Percentiles rank a stretch among this genome's conserved stretches.
Conservation (phyloP, 2,329 filamentous ascomycete genomes). For the Grosmannia serpens region DNA sequence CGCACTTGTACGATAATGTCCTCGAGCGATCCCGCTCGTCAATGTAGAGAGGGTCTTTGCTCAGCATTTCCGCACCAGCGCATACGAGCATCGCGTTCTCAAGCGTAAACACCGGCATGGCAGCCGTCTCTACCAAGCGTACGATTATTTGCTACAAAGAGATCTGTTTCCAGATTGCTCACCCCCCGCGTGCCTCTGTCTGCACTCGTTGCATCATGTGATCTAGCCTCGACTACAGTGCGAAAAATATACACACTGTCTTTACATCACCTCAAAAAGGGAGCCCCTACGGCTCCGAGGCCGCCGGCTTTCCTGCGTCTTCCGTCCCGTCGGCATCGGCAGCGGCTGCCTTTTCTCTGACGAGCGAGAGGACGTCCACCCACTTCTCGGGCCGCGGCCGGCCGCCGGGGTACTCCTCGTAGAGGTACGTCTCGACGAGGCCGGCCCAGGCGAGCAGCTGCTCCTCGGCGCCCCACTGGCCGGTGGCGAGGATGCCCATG, state of each 20-base stretch:
- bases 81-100: too few species aligned
- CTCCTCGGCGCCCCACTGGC: conserved; percentile 57
- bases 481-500: conserved; percentile 51
- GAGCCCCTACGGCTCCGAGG: too few species aligned
- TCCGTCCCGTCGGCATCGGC: neutral
- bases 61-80: too few species aligned
- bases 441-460: conserved; percentile 47
- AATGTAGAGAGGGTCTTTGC: conserved; percentile 64
- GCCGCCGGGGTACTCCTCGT: conserved; percentile 31
- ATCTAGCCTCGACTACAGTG: too few species aligned
- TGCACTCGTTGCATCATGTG: too few species aligned
- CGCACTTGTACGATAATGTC: conserved; percentile 66
- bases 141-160: too few species aligned
- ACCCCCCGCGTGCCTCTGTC: too few species aligned
- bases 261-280: too few species aligned
- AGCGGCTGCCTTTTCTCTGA: conserved; percentile 4
- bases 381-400: conserved; percentile 41
- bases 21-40: conserved; percentile 58
- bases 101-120: too few species aligned
- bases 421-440: conserved; percentile 44
- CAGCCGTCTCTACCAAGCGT: too few species aligned
- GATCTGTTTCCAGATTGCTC: too few species aligned
- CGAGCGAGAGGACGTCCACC: conserved; percentile 42
- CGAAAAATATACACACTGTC: too few species aligned
- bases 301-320: neutral